A percentile compares a stretch with the other conserved stretches of the same genome.
phyloP scores from a whole-genome alignment of 139 green algal genomes.

The Axilococcus clingmanii region DNA sequence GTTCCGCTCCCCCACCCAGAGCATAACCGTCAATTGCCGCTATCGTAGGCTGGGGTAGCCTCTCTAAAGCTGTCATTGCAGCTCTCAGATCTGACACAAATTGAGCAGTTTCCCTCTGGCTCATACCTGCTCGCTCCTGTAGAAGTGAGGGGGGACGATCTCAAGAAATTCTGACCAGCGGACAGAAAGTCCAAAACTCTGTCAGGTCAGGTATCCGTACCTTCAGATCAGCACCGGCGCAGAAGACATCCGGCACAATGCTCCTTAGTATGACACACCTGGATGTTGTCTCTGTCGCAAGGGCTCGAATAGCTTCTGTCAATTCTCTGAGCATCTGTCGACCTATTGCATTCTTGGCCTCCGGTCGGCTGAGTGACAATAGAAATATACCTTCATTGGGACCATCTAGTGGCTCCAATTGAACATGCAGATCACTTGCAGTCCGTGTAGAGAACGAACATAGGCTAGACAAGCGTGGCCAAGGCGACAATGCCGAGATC shows the following conservation, averaged over 20 bases:
- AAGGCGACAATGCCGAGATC: too few species aligned
- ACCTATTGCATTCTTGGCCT: slow-evolving; percentile 62
- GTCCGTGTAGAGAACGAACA: too few species aligned
- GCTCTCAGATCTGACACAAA: slow-evolving; percentile 58
- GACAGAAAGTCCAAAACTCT: too few species aligned
- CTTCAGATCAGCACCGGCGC: slow-evolving; percentile 53
- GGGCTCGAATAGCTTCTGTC: slow-evolving; percentile 35
- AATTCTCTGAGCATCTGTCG: slow-evolving; percentile 60
- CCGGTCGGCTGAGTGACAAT: slow-evolving; percentile 43
- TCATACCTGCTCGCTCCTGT: slow-evolving; percentile 68
- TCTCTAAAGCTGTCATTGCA: slow-evolving; percentile 48
- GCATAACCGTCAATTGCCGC: slow-evolving; percentile 36
- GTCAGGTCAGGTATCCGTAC: too few species aligned
- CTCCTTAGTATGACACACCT: slow-evolving; percentile 60
- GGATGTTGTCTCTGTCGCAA: slow-evolving; percentile 52
- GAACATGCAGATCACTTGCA: slow-evolving; percentile 25
- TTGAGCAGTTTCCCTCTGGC: slow-evolving; percentile 42
- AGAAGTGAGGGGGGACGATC: too few species aligned
- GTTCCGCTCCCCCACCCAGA: slow-evolving; percentile 70
- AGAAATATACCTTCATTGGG: slow-evolving; percentile 50
- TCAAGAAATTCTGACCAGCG: too few species aligned
- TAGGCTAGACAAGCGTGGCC: too few species aligned
- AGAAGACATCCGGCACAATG: slow-evolving; percentile 57
- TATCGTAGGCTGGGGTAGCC: slow-evolving; percentile 34
- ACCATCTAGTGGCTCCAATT: slow-evolving; percentile 45